Evolutionary conservation across 257 asterid species (phyloP), one percentile per base, ranked within the genome.

Genomic region (Salvia miltiorrhiza): DNA sequence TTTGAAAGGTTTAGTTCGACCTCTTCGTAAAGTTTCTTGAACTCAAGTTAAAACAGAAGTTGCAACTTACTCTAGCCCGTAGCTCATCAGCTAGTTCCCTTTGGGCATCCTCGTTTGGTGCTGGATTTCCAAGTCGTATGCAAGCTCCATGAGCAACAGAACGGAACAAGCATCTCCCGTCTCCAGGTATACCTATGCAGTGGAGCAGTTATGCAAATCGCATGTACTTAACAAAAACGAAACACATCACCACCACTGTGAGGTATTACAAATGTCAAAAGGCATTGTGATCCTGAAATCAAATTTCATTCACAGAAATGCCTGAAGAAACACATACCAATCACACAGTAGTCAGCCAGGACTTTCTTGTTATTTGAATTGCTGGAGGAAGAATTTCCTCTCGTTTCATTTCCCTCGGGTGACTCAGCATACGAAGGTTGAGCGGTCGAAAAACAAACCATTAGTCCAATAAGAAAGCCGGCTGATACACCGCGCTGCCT

Each of bases 111-210:
- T 90, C 97, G 71, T 76, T 73, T 1, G 93, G 97, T 56, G 90
- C 84, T 58, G 88, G 84, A 70, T 88, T 88, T 62, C 97, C 97
- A 24, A 90, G 80, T 59, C 83, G 80, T 43, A 88, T 39, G 77
- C 96, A 90, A 82, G 99, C 97, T 76, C 96, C 99, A 71, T 90
- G 96, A 74, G 88, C 89, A 74, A 93, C 85, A 6, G 99, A 90
- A 24, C 99, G 97, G 76, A 93, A 93, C 86, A 93, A 82, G 82
- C 99, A 93, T 83, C 97, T 90, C 57, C 99, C 99, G 28, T 93
- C 99, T 74, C 99, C 99, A 65, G 99, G 99, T 78, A 93, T 87
- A 69, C 98, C 98, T 90, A 76, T 76, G 62, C 53, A 72, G 16
- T 77, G 72, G 40, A 80, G 64, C 67, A 67, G 71, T 53, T 45